A percentile compares a stretch with the other conserved stretches of the same genome.
Conservation (phyloP, 305 asterid genomes). For the Solanum aculeatissimum region DNA sequence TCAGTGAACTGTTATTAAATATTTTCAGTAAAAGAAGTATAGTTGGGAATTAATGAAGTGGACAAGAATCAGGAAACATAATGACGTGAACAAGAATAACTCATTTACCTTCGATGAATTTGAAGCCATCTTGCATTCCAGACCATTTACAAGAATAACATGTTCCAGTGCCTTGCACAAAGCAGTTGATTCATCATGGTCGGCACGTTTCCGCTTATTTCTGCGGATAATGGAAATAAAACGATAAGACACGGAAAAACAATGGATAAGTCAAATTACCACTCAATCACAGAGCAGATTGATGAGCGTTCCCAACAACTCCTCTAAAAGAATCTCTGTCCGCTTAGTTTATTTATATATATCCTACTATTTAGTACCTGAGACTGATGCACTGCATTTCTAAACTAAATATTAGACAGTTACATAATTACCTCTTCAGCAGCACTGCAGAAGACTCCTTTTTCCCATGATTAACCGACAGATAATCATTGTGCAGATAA, state of each 20-base stretch:
- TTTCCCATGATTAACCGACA: slow-evolving; percentile 49
- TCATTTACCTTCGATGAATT: slow-evolving; percentile 74
- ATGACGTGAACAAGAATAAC: not conserved
- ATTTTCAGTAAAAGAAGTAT: not conserved
- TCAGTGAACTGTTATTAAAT: not conserved
- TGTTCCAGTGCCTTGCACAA: slow-evolving; percentile 57
- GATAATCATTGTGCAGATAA: slow-evolving; percentile 78
- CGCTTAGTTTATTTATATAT: not conserved
- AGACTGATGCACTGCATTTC: not conserved
- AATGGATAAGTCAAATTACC: not conserved
- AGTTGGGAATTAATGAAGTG: not conserved
- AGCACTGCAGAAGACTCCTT: slow-evolving; percentile 56
- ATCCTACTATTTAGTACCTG: not conserved
- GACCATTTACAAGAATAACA: slow-evolving; percentile 59
- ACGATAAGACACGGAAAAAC: not conserved
- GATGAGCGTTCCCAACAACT: not conserved
- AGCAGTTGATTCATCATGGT: slow-evolving; percentile 49
- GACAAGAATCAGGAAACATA: not conserved
- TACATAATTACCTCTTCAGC: slow-evolving; percentile 57
- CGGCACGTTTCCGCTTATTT: slow-evolving; percentile 46
- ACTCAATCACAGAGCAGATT: not conserved
- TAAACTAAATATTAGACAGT: not conserved
- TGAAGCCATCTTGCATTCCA: slow-evolving; percentile 94
- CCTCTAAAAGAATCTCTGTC: not conserved
- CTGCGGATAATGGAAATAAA: slow-evolving; percentile 21